phyloP scores from a whole-genome alignment of 1,284 basidiomycete genomes.

The Leccinum huronense region DNA sequence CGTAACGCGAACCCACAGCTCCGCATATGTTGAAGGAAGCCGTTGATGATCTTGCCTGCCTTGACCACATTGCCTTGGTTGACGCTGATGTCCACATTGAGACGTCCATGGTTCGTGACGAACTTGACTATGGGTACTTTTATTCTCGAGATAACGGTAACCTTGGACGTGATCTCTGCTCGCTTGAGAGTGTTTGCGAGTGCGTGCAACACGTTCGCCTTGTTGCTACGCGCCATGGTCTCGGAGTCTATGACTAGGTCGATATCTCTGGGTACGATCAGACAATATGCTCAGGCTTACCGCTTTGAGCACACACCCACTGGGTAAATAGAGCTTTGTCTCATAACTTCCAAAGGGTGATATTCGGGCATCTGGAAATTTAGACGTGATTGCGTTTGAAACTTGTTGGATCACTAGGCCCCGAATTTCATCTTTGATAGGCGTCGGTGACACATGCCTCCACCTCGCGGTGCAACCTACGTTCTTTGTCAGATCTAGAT shows the following conservation, averaged over 20 bases:
- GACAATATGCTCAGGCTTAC: constrained; percentile 1
- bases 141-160: constrained; percentile 86
- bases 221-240: constrained; percentile 63
- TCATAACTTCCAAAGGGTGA: constrained; percentile 91
- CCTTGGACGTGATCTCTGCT: constrained; percentile 58
- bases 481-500: not conserved
- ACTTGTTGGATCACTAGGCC: constrained; percentile 77
- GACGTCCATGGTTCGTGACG: constrained; percentile 70
- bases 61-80: constrained; percentile 86
- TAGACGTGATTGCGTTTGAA: constrained; percentile 57
- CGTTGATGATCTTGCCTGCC: constrained; percentile 80
- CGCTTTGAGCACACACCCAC: constrained; percentile 61
- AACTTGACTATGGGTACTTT: constrained; percentile 96
- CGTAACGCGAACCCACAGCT: constrained; percentile 60
- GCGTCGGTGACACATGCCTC: constrained; percentile 83
- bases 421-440: constrained; percentile 82
- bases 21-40: constrained; percentile 73
- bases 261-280: constrained; percentile 55
- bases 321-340: constrained; percentile 92
- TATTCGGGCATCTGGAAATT: constrained; percentile 82
- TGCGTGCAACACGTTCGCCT: constrained; percentile 55
- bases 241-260: constrained; percentile 72
- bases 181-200: constrained; percentile 66
- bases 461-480: constrained; percentile 81
- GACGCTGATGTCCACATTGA: constrained; percentile 88